Percentiles rank a stretch among this genome's conserved stretches.
Conservation (phyloP, 1,284 basidiomycete genomes). For the Mrakiaceae sp. region DNA sequence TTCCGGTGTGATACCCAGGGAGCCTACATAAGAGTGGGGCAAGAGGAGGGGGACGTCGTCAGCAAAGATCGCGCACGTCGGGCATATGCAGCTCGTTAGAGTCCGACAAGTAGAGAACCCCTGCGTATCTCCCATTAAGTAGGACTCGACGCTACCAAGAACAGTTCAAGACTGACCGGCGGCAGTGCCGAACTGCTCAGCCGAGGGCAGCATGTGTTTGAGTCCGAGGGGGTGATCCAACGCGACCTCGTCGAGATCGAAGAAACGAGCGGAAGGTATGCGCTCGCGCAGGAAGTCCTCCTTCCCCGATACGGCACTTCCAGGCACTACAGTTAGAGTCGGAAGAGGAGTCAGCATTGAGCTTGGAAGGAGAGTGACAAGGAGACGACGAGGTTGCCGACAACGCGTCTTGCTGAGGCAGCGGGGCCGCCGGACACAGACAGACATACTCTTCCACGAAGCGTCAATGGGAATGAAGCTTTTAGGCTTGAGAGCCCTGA, state of each 20-base stretch:
- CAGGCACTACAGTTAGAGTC: conserved; percentile 4
- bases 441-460: conserved; percentile 4
- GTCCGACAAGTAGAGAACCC: no score
- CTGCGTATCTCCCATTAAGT: no score
- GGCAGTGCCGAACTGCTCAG: conserved; percentile 59
- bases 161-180: conserved; percentile 47
- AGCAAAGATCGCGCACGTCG: neutral
- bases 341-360: no score
- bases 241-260: conserved; percentile 64
- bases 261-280: conserved; percentile 61
- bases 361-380: neutral
- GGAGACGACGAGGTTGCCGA: neutral
- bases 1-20: conserved; percentile 58
- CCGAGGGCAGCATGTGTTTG: conserved; percentile 85
- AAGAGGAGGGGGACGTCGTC: neutral
- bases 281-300: conserved; percentile 37
- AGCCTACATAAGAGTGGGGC: conserved; percentile 10
- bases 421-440: neutral
- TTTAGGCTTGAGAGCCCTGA: neutral
- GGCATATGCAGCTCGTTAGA: neutral
- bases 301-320: neutral
- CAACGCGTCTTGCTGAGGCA: neutral
- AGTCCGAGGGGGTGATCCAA: conserved; percentile 39
- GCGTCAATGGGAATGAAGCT: neutral
- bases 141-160: conserved; percentile 12